Evolutionary conservation across 306 rosid species (phyloP).

Genomic region (Acacia melanoxylon): DNA sequence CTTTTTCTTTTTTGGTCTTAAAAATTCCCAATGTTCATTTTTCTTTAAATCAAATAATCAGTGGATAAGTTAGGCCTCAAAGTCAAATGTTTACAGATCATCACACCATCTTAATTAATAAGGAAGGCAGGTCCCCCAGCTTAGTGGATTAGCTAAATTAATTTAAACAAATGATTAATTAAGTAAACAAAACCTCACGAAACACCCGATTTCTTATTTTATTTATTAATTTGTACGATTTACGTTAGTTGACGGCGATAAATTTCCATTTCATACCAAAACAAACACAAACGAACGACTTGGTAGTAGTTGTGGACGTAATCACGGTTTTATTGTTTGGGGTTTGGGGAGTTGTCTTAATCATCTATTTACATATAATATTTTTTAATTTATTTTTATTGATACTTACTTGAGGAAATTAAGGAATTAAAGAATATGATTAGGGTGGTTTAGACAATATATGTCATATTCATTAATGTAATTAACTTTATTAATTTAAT

Average conservation of each 20-base stretch:
- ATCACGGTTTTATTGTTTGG: background rate
- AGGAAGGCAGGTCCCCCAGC: background rate
- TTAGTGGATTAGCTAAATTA: conserved; percentile 3
- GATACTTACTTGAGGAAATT: no score
- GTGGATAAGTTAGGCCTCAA: background rate
- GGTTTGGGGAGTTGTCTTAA: no score
- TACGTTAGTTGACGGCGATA: background rate
- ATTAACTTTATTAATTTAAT: no score
- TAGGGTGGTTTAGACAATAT: no score
- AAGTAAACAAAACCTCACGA: background rate
- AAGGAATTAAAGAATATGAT: no score
- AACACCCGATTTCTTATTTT: background rate
- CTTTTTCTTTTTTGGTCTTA: no score
- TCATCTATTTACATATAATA: no score
- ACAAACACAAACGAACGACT: background rate
- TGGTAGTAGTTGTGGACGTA: background rate
- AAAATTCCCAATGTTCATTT: background rate
- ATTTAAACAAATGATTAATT: background rate
- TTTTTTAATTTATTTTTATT: no score
- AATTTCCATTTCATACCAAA: background rate
- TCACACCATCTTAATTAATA: background rate
- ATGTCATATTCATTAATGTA: no score
- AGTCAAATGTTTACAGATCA: conserved; percentile 6
- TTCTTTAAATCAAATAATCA: conserved; percentile 1
- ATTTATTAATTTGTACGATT: background rate